Percentiles rank a stretch among this genome's conserved stretches.
These are phyloP conservation scores for Heritiera littoralis DNA, from an alignment of 345 rosid species.

Conservation along the genomic window DNA sequence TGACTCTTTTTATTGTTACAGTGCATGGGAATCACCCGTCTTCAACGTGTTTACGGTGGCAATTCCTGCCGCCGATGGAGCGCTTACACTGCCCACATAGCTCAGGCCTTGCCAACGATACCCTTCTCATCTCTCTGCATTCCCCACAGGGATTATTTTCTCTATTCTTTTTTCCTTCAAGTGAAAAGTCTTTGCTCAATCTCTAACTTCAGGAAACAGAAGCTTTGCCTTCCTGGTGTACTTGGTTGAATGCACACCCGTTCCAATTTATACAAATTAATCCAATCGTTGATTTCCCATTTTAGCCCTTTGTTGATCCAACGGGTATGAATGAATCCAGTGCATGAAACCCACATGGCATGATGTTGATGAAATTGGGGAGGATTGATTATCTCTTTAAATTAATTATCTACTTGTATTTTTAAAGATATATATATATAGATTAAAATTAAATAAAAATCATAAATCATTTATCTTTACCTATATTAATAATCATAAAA, in stretches of 20 bases:
- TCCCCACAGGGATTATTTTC: slow-evolving; percentile 41
- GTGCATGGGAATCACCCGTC: slow-evolving; percentile 70
- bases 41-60: slow-evolving; percentile 95
- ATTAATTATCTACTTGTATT: too few relatives aligned
- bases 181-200: background rate
- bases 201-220: background rate
- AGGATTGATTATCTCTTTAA: background rate
- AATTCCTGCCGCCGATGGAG: slow-evolving; percentile 73
- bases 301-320: background rate
- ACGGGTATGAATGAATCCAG: slow-evolving; percentile 2
- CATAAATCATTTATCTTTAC: too few relatives aligned
- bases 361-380: background rate
- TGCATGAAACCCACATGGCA: background rate
- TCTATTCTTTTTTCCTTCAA: background rate
- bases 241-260: too few relatives aligned
- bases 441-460: too few relatives aligned
- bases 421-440: too few relatives aligned
- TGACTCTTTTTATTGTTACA: background rate
- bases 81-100: slow-evolving; percentile 44
- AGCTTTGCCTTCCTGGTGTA: background rate
- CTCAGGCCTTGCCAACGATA: slow-evolving; percentile 49
- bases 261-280: background rate
- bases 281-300: background rate
- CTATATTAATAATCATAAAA: too few relatives aligned
- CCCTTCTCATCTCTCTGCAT: slow-evolving; percentile 75